A percentile compares a stretch with the other conserved stretches of the same genome.
These are phyloP conservation scores for Aspergillus latus DNA, from an alignment of 2,329 filamentous ascomycete species.

Conservation along the genomic window DNA sequence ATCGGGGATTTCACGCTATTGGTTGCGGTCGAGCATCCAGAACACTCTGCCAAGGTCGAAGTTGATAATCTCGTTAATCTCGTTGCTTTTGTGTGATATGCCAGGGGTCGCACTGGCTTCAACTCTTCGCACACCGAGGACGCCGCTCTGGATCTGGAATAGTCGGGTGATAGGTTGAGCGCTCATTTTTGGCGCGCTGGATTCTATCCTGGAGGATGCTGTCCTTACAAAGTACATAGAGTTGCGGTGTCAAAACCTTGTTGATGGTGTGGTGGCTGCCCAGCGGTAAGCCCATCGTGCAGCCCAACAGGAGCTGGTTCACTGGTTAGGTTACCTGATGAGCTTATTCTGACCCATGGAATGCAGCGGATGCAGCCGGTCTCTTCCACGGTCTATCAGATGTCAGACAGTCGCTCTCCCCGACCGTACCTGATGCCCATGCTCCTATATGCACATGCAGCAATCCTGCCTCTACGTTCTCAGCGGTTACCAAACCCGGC, in stretches of 20 bases:
- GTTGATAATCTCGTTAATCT: too few species aligned
- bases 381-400: constrained; percentile 8
- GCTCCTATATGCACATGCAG: neutral
- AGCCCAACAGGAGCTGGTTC: constrained; percentile 23
- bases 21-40: constrained; percentile 3
- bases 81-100: constrained; percentile 1
- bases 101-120: constrained; percentile 13
- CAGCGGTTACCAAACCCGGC: neutral
- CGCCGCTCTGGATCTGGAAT: neutral
- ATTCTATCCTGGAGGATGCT: neutral
- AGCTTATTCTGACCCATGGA: constrained; percentile 16
- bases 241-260: neutral
- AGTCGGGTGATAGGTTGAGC: neutral
- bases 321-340: neutral
- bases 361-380: constrained; percentile 12
- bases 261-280: constrained; percentile 32
- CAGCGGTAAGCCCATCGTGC: constrained; percentile 36
- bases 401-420: constrained; percentile 5
- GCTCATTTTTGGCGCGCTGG: neutral
- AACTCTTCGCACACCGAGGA: neutral
- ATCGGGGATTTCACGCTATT: constrained; percentile 1
- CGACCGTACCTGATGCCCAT: constrained; percentile 3
- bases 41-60: constrained; percentile 2
- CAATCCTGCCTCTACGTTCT: neutral
- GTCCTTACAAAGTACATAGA: neutral